These are phyloP conservation scores for Gastrolobium villosum DNA, from an alignment of 306 rosid species.

Conservation along the genomic window DNA sequence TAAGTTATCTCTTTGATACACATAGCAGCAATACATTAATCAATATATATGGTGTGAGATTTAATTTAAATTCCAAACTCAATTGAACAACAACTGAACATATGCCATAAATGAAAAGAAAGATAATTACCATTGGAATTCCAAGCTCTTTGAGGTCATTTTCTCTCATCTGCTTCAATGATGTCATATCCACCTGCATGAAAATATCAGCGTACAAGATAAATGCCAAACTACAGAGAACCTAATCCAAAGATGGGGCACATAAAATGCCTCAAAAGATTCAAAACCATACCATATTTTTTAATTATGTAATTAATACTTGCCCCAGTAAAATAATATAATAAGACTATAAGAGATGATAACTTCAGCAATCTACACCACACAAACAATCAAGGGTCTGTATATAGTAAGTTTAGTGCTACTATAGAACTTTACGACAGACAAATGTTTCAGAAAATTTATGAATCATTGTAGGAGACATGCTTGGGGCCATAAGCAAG, in stretches of 20 bases:
- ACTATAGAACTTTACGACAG: background rate
- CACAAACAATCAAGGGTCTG: background rate
- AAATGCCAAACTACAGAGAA: slow-evolving; percentile 24
- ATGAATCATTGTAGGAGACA: slow-evolving; percentile 3
- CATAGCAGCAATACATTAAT: slow-evolving; percentile 9
- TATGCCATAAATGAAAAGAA: slow-evolving; percentile 21
- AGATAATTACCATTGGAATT: slow-evolving; percentile 86
- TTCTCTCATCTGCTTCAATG: slow-evolving; percentile 96
- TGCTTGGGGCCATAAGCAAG: background rate
- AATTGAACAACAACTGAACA: slow-evolving; percentile 25
- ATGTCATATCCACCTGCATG: slow-evolving; percentile 89
- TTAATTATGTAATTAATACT: background rate
- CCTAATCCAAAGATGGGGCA: slow-evolving; percentile 13
- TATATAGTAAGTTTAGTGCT: background rate
- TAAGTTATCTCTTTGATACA: background rate
- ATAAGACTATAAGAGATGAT: background rate
- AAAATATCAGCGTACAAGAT: slow-evolving; percentile 19
- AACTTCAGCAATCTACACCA: slow-evolving; percentile 5
- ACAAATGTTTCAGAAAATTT: slow-evolving; percentile 4
- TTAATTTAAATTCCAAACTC: slow-evolving; percentile 29
- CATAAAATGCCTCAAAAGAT: background rate
- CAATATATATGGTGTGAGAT: slow-evolving; percentile 5
- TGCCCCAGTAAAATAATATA: background rate
- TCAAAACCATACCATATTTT: background rate
- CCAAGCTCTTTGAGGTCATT: slow-evolving; percentile 97